Evolutionary conservation across 1,139 yeast species (phyloP).

Genomic region (Yueomyces sp.): DNA sequence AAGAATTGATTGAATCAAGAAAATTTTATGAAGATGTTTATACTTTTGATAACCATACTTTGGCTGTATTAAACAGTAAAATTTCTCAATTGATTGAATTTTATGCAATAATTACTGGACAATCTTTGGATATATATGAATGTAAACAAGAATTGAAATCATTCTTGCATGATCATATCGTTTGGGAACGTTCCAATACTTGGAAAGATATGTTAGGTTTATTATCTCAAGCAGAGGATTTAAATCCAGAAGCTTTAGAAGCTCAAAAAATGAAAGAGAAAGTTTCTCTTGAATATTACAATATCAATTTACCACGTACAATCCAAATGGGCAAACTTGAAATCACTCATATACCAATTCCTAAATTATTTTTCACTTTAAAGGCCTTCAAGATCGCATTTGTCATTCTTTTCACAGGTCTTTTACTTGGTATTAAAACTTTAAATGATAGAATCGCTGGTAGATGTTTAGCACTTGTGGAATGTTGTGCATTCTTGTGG

Average conservation of each 20-base stretch:
- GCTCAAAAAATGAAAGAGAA: slow-evolving; percentile 7
- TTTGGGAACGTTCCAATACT: slow-evolving; percentile 63
- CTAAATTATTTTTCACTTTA: slow-evolving; percentile 29
- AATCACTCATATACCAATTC: slow-evolving; percentile 21
- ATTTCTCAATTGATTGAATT: slow-evolving; percentile 37
- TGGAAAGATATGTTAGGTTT: slow-evolving; percentile 64
- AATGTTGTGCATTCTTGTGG: slow-evolving; percentile 59
- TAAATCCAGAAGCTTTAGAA: slow-evolving; percentile 18
- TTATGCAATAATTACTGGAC: slow-evolving; percentile 30
- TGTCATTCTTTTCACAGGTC: slow-evolving; percentile 34
- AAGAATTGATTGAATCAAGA: slow-evolving; percentile 31
- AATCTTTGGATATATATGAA: slow-evolving; percentile 11
- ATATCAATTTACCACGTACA: slow-evolving; percentile 20
- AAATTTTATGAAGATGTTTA: slow-evolving; percentile 34
- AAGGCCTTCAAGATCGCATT: slow-evolving; percentile 33
- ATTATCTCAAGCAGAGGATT: slow-evolving; percentile 31
- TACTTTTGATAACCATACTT: slow-evolving; percentile 34
- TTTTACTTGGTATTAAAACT: slow-evolving; percentile 41
- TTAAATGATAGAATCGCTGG: slow-evolving; percentile 48
- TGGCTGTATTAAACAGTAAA: slow-evolving; percentile 33
- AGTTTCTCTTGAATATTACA: slow-evolving; percentile 21
- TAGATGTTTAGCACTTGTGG: slow-evolving; percentile 55
- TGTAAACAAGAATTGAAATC: slow-evolving; percentile 37
- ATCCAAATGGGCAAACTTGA: slow-evolving; percentile 30
- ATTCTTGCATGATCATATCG: slow-evolving; percentile 57